Evolutionary conservation across 352 stramenopile species (phyloP).

Genomic region (Phytophthora kernoviae): DNA sequence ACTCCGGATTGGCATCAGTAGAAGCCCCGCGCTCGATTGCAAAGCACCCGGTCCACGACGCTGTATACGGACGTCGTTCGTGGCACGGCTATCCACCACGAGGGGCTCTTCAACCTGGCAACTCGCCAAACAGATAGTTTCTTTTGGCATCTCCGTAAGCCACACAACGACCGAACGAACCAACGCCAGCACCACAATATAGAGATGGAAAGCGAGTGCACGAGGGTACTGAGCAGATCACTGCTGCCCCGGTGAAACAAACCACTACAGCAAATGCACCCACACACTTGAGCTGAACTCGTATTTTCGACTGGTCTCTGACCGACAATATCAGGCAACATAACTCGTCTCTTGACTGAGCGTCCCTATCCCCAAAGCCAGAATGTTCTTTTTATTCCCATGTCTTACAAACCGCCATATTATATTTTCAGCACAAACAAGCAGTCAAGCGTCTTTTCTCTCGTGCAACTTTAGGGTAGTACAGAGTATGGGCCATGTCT

Average conservation of each 20-base stretch:
- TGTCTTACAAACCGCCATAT: slow-evolving; percentile 2
- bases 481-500: slow-evolving; percentile 11
- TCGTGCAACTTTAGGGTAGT: slow-evolving; percentile 1
- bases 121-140: slow-evolving; percentile 9
- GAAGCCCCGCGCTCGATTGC: too few relatives aligned
- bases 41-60: too few relatives aligned
- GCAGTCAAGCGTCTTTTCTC: neutral
- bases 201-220: neutral
- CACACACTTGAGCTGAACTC: neutral
- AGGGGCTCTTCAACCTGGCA: slow-evolving; percentile 11
- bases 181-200: slow-evolving; percentile 11
- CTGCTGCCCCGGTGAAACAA: slow-evolving; percentile 5
- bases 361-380: neutral
- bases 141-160: slow-evolving; percentile 16
- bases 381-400: neutral
- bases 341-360: neutral
- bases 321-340: neutral
- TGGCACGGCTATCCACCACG: slow-evolving; percentile 25
- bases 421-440: slow-evolving; percentile 4
- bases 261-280: neutral
- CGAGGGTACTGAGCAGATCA: neutral
- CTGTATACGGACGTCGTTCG: neutral
- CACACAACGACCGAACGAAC: slow-evolving; percentile 15
- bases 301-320: neutral
- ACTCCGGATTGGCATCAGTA: too few relatives aligned